A percentile compares a stretch with the other conserved stretches of the same genome.
These are phyloP conservation scores for Calycina herbarum DNA, from an alignment of 2,329 filamentous ascomycete genomes.

Conservation along the genomic window DNA sequence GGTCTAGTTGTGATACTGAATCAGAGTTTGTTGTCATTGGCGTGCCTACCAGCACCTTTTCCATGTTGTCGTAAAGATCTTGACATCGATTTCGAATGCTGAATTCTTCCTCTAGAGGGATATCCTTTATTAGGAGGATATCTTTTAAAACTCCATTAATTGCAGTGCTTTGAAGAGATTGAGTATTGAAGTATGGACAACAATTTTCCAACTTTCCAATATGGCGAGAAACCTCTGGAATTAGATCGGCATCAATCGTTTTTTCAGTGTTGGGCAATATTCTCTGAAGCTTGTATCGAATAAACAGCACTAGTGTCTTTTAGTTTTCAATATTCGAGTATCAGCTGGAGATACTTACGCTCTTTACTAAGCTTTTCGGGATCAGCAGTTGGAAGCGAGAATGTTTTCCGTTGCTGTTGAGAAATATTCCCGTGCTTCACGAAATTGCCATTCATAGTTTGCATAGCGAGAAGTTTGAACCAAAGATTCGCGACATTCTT, in stretches of 20 bases:
- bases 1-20: background rate
- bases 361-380: background rate
- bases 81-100: background rate
- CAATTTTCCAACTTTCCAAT: background rate
- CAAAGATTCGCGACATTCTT: constrained; percentile 18
- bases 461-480: constrained; percentile 19
- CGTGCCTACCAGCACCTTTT: background rate
- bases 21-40: background rate
- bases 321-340: background rate
- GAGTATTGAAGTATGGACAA: background rate
- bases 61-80: background rate
- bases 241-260: background rate
- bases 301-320: background rate
- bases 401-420: background rate
- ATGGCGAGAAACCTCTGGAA: background rate
- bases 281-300: background rate
- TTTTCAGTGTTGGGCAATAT: background rate
- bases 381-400: background rate
- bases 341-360: background rate
- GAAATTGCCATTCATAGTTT: constrained; percentile 20
- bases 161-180: background rate
- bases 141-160: background rate
- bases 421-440: constrained; percentile 13
- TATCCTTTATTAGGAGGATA: background rate
- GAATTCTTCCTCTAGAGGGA: background rate